Evolutionary conservation across 257 asterid genomes (phyloP).

Genomic region (Jaltomata sinuosa): DNA sequence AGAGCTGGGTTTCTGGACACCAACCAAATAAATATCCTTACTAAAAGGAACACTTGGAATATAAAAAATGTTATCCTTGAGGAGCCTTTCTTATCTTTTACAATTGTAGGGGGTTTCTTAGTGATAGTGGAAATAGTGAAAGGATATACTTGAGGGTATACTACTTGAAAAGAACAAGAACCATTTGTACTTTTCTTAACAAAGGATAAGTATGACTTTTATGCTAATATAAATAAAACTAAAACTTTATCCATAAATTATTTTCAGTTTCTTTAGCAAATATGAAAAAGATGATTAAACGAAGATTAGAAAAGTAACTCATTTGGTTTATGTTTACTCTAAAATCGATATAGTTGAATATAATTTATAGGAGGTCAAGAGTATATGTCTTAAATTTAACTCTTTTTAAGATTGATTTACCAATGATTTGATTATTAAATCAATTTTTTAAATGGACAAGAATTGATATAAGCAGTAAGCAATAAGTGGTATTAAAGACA

Average conservation of each 20-base stretch:
- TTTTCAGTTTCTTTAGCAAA: not conserved
- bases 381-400: not conserved
- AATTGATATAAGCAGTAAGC: too few species aligned
- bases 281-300: not conserved
- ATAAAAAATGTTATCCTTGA: too few species aligned
- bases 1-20: too few species aligned
- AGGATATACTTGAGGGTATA: too few species aligned
- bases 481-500: too few species aligned
- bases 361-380: not conserved
- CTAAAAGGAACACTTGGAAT: too few species aligned
- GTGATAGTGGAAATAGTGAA: not conserved
- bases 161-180: not conserved
- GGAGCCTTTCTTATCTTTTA: not conserved
- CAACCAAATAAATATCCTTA: too few species aligned
- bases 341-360: not conserved
- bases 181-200: not conserved
- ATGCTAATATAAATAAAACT: not conserved
- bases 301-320: not conserved
- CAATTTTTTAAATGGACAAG: not conserved
- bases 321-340: not conserved
- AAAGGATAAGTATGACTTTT: not conserved
- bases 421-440: not conserved
- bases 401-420: not conserved
- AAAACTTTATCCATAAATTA: too few species aligned
- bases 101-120: too few species aligned